Conservation (phyloP, 2,329 filamentous ascomycete species). For the Fusarium continuum region DNA sequence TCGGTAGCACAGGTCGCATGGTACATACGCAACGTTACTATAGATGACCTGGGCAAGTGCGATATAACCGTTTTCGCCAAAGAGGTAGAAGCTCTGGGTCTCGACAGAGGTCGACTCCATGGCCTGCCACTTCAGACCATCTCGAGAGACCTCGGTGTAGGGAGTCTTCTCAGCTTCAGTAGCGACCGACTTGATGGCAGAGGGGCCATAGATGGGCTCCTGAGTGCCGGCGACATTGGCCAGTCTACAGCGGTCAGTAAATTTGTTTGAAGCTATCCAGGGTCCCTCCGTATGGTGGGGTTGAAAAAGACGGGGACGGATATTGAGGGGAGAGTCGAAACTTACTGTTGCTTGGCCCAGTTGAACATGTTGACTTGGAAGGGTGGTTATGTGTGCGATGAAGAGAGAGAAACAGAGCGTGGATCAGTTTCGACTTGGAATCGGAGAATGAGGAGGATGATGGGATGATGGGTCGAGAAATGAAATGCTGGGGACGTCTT, state of each 20-base stretch:
- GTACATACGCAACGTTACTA: slow-evolving; percentile 89
- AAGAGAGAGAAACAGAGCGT: neutral
- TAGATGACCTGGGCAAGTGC: slow-evolving; percentile 93
- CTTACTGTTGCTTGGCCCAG: slow-evolving; percentile 93
- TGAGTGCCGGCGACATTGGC: slow-evolving; percentile 91
- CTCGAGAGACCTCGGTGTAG: slow-evolving; percentile 80
- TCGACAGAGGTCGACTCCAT: slow-evolving; percentile 90
- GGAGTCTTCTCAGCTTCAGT: slow-evolving; percentile 80
- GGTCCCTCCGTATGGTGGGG: slow-evolving; percentile 18
- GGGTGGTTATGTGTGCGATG: neutral
- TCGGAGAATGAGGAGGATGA: slow-evolving; percentile 9
- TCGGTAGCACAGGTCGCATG: neutral
- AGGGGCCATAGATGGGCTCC: slow-evolving; percentile 93
- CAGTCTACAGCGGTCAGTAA: slow-evolving; percentile 57
- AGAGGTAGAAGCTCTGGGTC: slow-evolving; percentile 93
- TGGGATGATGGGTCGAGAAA: slow-evolving; percentile 39
- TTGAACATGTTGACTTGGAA: slow-evolving; percentile 75
- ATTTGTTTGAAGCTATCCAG: slow-evolving; percentile 12
- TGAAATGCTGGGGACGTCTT: slow-evolving; percentile 33
- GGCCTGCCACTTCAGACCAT: slow-evolving; percentile 83
- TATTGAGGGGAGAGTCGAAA: slow-evolving; percentile 11
- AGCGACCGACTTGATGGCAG: slow-evolving; percentile 85
- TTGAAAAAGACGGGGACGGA: neutral
- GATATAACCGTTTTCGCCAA: slow-evolving; percentile 78
- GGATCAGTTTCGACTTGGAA: slow-evolving; percentile 6